Evolutionary conservation across 352 stramenopile species (phyloP).

Genomic region (Pythium oligandrum): DNA sequence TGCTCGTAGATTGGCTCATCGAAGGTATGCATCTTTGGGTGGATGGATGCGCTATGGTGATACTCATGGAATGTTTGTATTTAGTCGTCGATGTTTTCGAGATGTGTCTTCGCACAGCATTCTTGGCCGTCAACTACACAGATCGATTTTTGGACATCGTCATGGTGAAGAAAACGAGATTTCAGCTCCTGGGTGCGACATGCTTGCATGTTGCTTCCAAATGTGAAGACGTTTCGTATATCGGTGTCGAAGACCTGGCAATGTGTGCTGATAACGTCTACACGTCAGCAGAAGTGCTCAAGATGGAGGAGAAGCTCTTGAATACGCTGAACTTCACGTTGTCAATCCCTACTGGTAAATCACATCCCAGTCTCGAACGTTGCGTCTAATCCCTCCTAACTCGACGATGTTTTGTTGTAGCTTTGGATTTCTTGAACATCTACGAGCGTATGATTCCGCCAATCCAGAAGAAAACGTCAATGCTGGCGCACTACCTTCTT

Average conservation of each 20-base stretch:
- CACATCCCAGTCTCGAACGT: not conserved
- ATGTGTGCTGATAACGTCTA: constrained; percentile 92
- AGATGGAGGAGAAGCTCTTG: constrained; percentile 90
- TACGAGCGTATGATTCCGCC: constrained; percentile 85
- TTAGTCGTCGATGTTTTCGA: constrained; percentile 91
- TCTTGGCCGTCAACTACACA: constrained; percentile 89
- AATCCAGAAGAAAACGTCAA: constrained; percentile 80
- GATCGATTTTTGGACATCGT: constrained; percentile 86
- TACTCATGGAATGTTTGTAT: not conserved
- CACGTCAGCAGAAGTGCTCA: constrained; percentile 83
- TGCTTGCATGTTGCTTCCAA: constrained; percentile 89
- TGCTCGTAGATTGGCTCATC: constrained; percentile 91
- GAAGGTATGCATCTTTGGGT: constrained; percentile 45
- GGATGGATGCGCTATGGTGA: no score
- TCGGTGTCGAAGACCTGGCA: constrained; percentile 87
- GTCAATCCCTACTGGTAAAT: constrained; percentile 77
- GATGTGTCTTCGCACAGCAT: constrained; percentile 88
- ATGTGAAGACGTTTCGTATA: constrained; percentile 91
- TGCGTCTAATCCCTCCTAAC: not conserved
- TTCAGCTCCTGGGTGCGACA: constrained; percentile 87
- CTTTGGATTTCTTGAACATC: constrained; percentile 88
- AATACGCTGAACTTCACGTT: constrained; percentile 91
- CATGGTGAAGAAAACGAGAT: constrained; percentile 87
- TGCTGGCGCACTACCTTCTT: constrained; percentile 86
- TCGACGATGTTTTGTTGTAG: constrained; percentile 21